These are phyloP conservation scores for Tetradesmus lagerheimii DNA, from an alignment of 139 green algal species.

Conservation along the genomic window DNA sequence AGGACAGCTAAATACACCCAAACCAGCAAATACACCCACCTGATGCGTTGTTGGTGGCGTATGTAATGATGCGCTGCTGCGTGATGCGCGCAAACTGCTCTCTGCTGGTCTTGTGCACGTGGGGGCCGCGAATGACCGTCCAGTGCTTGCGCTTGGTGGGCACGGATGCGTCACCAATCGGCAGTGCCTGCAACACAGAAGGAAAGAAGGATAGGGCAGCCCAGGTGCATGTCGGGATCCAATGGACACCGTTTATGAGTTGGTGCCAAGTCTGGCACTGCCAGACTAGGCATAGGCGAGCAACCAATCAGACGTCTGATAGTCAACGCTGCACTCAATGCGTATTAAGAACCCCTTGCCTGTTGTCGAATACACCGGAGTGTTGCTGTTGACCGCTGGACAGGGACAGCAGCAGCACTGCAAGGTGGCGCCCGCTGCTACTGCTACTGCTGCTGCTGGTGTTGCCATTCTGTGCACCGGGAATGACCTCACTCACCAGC, in stretches of 20 bases:
- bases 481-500: background rate
- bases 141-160: constrained; percentile 32
- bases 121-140: constrained; percentile 43
- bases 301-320: no score
- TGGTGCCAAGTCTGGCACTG: no score
- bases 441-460: background rate
- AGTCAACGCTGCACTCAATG: no score
- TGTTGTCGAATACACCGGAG: no score
- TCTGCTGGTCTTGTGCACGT: constrained; percentile 46
- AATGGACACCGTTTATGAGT: no score
- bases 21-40: background rate
- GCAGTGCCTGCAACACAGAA: background rate
- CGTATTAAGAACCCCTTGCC: no score
- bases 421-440: background rate
- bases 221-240: no score
- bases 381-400: background rate
- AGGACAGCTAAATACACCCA: no score
- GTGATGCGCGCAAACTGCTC: constrained; percentile 50
- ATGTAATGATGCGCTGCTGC: constrained; percentile 34
- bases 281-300: no score
- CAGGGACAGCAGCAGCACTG: background rate
- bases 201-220: no score
- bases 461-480: background rate
- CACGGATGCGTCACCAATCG: constrained; percentile 2
- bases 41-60: constrained; percentile 30